These are phyloP conservation scores for Ceratobasidium sp. DNA, from an alignment of 1,284 basidiomycete genomes.

Conservation along the genomic window DNA sequence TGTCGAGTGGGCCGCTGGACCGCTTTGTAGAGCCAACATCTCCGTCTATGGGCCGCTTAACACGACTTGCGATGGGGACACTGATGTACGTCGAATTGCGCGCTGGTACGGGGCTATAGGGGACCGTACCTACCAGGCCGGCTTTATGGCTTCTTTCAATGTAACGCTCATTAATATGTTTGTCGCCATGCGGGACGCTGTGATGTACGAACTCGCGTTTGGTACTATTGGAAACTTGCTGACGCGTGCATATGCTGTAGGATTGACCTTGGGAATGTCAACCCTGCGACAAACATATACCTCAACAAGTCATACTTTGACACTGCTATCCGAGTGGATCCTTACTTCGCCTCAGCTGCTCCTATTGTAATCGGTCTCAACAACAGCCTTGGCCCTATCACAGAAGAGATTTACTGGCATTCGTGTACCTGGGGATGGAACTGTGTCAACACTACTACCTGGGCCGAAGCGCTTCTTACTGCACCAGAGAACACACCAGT, in stretches of 20 bases:
- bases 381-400: not conserved
- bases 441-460: conserved; percentile 8
- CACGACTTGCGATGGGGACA: not conserved
- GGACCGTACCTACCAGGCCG: not conserved
- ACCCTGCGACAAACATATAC: conserved; percentile 12
- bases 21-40: not conserved
- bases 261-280: conserved; percentile 13
- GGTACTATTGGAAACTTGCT: not conserved
- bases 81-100: not conserved
- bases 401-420: not conserved
- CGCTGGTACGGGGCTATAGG: not conserved
- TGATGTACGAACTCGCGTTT: conserved; percentile 10
- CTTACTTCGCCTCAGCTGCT: not conserved
- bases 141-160: not conserved
- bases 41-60: not conserved
- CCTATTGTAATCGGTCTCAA: not conserved
- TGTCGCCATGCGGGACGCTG: conserved; percentile 5
- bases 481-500: not conserved
- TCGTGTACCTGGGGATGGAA: conserved; percentile 20
- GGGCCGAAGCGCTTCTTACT: conserved; percentile 1
- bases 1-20: conserved; percentile 7
- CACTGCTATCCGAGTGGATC: not conserved
- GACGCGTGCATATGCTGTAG: not conserved
- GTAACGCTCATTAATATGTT: conserved; percentile 4
- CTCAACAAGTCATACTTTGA: conserved; percentile 29